Conservation (phyloP, 257 asterid genomes). For the Salvia miltiorrhiza region DNA sequence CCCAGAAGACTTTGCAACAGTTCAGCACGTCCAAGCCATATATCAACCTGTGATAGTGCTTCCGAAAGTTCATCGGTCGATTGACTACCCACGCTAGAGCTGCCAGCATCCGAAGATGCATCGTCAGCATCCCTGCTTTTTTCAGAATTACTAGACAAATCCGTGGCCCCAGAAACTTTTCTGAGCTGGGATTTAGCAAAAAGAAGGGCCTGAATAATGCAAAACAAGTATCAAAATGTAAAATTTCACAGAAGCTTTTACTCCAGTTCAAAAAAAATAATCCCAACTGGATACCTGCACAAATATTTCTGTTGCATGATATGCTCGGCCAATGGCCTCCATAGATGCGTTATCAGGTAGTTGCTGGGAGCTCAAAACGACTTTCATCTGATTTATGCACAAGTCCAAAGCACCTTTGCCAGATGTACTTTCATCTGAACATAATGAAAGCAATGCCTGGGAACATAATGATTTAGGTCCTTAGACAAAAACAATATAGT, state of each 20-base stretch:
- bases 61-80: conserved; percentile 84
- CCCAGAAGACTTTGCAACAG: conserved; percentile 95
- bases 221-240: conserved; percentile 21
- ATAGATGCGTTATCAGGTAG: conserved; percentile 83
- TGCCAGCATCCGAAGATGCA: conserved; percentile 90
- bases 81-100: conserved; percentile 90
- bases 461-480: conserved; percentile 14
- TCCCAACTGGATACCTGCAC: conserved; percentile 65
- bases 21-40: conserved; percentile 93
- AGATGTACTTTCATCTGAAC: conserved; percentile 77
- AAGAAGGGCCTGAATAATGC: conserved; percentile 59
- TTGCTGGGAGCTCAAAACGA: conserved; percentile 73
- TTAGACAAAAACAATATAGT: not conserved
- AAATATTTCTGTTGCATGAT: conserved; percentile 93
- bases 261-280: conserved; percentile 18
- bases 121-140: conserved; percentile 81
- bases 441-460: conserved; percentile 78
- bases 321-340: conserved; percentile 93
- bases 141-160: conserved; percentile 71
- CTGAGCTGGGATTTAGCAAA: conserved; percentile 88
- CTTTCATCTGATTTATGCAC: conserved; percentile 83
- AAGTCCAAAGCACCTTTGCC: conserved; percentile 92
- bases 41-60: conserved; percentile 72
- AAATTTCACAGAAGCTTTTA: not conserved
- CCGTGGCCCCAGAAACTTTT: conserved; percentile 73